Evolutionary conservation across 2,329 filamentous ascomycete genomes (phyloP), one percentile per base, ranked within the genome.

Genomic region (Sordariomycetes sp.): DNA sequence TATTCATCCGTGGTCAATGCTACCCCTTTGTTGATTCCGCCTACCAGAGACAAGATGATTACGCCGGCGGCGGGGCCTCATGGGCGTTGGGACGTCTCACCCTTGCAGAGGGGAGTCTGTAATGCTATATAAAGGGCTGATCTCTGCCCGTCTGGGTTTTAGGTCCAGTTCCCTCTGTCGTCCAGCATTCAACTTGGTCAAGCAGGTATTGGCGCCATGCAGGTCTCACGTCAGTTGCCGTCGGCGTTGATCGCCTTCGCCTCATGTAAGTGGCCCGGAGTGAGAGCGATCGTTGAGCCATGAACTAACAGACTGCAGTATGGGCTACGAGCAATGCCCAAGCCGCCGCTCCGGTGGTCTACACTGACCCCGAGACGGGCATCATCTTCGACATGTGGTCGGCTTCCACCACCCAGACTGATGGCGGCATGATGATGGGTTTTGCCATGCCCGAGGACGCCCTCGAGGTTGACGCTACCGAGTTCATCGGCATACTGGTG

Each of bases 401-500:
- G 13, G 72, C 76, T 20, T 59, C 61, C 10, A 61, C 60, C 36
- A 61, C 66, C 13, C 65, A 70, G 3, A 69, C 70, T 10, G 61
- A 65, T 54, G 76, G 74, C 58, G 74, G 74, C 39, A 72, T 78
- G 56, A 76, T 73, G 32, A 79, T 79, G 54, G 81, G 81, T 63
- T 63, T 84, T 56, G 77, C 76, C 1, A 67, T 84, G 17, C 81
- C 80, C 6, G 61, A 66, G 22, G 68, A 75, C 63, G 77, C 77
- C 1, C 61, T 75, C 54, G 72, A 68, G 0, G 72, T 65, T 22
- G 73, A 76, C 55, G 71, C 74, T 10, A 74, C 69, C 52, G 81
- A 84, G 64, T 84, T 82, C 62, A 78, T 85, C 58, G 81, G 81
- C 50, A 73, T 79, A 52, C 68, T 83, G 52, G 81, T 82, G 61